These are phyloP conservation scores for Ascochyta koolunga DNA, from an alignment of 2,329 filamentous ascomycete species.

Conservation along the genomic window DNA sequence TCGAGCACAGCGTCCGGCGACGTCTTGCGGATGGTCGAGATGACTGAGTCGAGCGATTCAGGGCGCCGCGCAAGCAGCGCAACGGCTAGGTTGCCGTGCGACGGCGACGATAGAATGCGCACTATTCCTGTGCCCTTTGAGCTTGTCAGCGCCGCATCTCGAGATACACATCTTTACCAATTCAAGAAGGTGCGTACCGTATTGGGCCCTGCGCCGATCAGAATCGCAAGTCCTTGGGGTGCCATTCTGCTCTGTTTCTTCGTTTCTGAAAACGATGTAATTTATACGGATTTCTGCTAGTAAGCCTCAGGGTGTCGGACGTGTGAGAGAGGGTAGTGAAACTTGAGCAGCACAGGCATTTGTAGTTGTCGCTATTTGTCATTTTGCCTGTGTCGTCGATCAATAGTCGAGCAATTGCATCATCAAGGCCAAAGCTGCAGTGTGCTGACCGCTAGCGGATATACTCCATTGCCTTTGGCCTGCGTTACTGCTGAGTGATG, in stretches of 20 bases:
- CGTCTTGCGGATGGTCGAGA: constrained; percentile 50
- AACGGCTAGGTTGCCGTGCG: constrained; percentile 62
- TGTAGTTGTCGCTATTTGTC: background rate
- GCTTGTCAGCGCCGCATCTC: background rate
- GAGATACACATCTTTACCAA: background rate
- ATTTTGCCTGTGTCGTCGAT: background rate
- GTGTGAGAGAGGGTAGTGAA: background rate
- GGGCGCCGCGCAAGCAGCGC: constrained; percentile 59
- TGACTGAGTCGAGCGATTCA: constrained; percentile 53
- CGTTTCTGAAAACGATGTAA: background rate
- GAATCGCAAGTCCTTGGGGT: constrained; percentile 41
- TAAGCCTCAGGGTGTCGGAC: background rate
- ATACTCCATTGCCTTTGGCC: background rate
- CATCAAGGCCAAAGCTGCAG: constrained; percentile 7
- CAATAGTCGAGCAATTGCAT: constrained; percentile 12
- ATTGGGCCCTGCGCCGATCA: constrained; percentile 43
- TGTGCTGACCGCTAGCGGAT: constrained; percentile 1
- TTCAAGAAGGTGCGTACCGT: constrained; percentile 23
- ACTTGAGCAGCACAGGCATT: background rate
- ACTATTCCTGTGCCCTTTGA: constrained; percentile 61
- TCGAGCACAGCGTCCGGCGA: constrained; percentile 56
- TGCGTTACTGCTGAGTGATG: background rate
- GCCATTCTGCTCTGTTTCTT: constrained; percentile 22
- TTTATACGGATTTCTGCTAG: background rate
- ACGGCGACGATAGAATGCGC: constrained; percentile 57